These are phyloP conservation scores for Rhodamnia argentea DNA, from an alignment of 345 rosid genomes.

Conservation along the genomic window DNA sequence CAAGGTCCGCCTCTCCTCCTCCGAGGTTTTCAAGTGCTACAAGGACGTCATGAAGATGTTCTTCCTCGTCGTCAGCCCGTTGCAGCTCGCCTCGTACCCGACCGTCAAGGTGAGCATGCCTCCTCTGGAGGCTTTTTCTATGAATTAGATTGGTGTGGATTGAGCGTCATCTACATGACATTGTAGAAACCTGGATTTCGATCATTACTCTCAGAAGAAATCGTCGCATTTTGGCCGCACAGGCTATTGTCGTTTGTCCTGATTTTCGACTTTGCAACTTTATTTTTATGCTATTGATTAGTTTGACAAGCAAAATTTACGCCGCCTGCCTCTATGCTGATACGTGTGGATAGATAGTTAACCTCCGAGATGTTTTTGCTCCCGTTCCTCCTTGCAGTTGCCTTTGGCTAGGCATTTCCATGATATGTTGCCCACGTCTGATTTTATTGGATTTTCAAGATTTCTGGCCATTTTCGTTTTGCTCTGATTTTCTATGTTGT, in stretches of 20 bases:
- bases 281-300: background rate
- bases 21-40: conserved; percentile 63
- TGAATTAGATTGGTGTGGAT: background rate
- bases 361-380: background rate
- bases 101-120: conserved; percentile 47
- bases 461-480: background rate
- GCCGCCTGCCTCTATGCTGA: background rate
- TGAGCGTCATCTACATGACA: background rate
- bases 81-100: conserved; percentile 76
- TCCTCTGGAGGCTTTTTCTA: background rate
- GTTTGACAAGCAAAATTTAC: background rate
- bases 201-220: background rate
- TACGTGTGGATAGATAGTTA: background rate
- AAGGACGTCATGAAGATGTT: conserved; percentile 80
- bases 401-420: background rate
- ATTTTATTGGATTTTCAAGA: background rate
- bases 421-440: background rate
- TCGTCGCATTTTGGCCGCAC: background rate
- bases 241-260: background rate
- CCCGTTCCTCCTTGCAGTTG: background rate
- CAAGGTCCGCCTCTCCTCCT: conserved; percentile 41
- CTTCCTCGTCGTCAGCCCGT: conserved; percentile 62
- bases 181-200: background rate
- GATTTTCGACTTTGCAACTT: background rate
- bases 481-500: background rate